Percentiles rank a stretch among this genome's conserved stretches.
Conservation (phyloP, 2,329 filamentous ascomycete species). For the Zymoseptoria pseudotritici region DNA sequence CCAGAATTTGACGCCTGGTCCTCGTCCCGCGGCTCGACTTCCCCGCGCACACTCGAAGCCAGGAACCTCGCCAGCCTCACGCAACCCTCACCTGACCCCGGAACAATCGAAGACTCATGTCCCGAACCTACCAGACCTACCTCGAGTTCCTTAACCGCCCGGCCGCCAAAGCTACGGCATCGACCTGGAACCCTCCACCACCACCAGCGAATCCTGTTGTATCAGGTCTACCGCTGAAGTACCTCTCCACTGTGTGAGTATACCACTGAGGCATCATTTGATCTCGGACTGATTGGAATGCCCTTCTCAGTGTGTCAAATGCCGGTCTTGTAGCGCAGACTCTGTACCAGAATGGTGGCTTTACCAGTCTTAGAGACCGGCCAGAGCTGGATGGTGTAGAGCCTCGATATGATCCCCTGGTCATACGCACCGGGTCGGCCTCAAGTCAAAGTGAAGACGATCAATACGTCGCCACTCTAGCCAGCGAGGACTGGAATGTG, state of each 20-base stretch:
- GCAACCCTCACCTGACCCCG: neutral
- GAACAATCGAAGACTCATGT: neutral
- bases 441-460: neutral
- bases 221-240: constrained; percentile 55
- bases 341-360: constrained; percentile 67
- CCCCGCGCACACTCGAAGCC: neutral
- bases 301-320: constrained; percentile 47
- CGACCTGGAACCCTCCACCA: constrained; percentile 30
- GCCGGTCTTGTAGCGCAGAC: constrained; percentile 52
- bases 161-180: constrained; percentile 16
- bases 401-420: constrained; percentile 52
- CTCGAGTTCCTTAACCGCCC: constrained; percentile 7
- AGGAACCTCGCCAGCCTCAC: neutral
- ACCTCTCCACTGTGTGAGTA: constrained; percentile 55
- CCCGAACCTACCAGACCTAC: neutral
- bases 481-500: constrained; percentile 9
- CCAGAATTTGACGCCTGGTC: neutral
- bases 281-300: neutral
- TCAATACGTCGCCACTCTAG: constrained; percentile 3
- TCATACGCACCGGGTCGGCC: constrained; percentile 37
- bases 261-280: neutral
- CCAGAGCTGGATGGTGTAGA: constrained; percentile 48
- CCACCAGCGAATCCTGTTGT: constrained; percentile 59
- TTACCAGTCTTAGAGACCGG: constrained; percentile 50
- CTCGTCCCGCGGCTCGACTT: neutral